Percentiles rank a stretch among this genome's conserved stretches.
These are phyloP conservation scores for Gastrolobium bilobum DNA, from an alignment of 306 rosid genomes.

Conservation along the genomic window DNA sequence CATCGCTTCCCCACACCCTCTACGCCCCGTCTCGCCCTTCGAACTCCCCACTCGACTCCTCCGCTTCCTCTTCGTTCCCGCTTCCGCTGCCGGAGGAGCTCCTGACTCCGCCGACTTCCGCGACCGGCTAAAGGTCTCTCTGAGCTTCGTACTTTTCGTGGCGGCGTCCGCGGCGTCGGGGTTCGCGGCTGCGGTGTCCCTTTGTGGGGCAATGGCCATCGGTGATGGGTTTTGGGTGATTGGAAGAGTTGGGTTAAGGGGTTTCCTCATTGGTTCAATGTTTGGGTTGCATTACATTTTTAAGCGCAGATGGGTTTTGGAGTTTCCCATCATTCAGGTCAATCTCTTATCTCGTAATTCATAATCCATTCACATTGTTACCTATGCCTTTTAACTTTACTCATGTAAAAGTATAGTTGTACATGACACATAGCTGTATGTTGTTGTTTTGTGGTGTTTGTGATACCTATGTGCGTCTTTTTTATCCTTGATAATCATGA, in stretches of 20 bases:
- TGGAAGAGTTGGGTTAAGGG: conserved; percentile 66
- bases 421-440: too few species aligned
- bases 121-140: conserved; percentile 57
- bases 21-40: conserved; percentile 55
- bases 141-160: conserved; percentile 56
- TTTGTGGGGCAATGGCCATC: conserved; percentile 55
- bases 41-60: conserved; percentile 54
- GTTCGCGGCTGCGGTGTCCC: conserved; percentile 57
- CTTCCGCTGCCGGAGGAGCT: conserved; percentile 36
- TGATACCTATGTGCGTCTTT: not conserved
- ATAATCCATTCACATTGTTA: not conserved
- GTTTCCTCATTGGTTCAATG: conserved; percentile 68
- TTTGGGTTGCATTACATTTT: conserved; percentile 75
- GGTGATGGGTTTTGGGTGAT: conserved; percentile 54
- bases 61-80: conserved; percentile 63
- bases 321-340: conserved; percentile 95
- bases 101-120: conserved; percentile 51
- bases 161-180: conserved; percentile 57
- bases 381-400: too few species aligned
- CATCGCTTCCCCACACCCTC: conserved; percentile 66
- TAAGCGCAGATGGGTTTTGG: conserved; percentile 80
- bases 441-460: not conserved
- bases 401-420: too few species aligned
- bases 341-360: not conserved
- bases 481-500: not conserved